Evolutionary conservation across 106 monocot genomes (phyloP), one percentile per base, ranked within the genome.

Genomic region (Allium fistulosum): DNA sequence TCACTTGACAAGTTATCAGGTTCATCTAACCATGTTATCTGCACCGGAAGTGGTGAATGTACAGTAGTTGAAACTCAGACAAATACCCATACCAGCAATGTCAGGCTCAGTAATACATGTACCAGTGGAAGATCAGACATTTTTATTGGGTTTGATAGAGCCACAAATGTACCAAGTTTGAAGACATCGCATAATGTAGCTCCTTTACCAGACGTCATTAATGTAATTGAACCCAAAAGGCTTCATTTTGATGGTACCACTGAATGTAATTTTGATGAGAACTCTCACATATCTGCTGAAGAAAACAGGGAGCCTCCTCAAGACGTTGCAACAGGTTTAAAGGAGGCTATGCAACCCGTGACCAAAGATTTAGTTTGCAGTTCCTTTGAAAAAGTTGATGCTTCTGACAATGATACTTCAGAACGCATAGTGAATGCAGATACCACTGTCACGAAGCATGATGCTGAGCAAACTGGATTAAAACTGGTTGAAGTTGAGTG

Each of bases 161-260:
- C 46, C 46, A 57, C 47, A 12, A 47, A 55, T 58, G 69, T 48
- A 48, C n/a, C 60, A 61, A 27, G 56, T 55, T 68, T 68, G 46
- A 58, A 47, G 10, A 62, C 18, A 48, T 15, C 26, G n/a, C 17
- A 22, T 17, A 17, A 7, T 45, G 17, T 11, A 28, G 51, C 26
- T 45, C 45, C 48, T 26, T 7, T 61, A 22, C 47, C 74, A 71
- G 67, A 71, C 9, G 37, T 49, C 7, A 22, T 27, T 56, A 22
- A 60, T 9, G 61, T 67, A 47, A 72, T 72, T 72, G 72, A 72
- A 63, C 72, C 72, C 28, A 72, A 68, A 46, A 55, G 58, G 26
- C 68, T 72, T 68, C 49, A 57, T 26, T 72, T 81, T 76, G 76
- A 76, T 63, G 62, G 56, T 46, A 57, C 62, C 26, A 48, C 49